Conservation (phyloP, 345 rosid genomes). For the Physaria fendleri region DNA sequence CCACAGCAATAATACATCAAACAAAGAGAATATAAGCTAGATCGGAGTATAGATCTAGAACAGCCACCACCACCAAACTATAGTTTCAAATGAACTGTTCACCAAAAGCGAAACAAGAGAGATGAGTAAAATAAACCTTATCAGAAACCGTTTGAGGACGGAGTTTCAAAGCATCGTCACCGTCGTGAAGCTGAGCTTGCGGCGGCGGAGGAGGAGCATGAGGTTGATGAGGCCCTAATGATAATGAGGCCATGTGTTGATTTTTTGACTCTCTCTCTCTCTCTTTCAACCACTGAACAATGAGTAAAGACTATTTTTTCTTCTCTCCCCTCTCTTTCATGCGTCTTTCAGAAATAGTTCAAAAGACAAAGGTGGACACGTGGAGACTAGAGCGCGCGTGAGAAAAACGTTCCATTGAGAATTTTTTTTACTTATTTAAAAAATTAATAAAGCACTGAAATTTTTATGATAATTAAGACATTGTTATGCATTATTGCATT, state of each 20-base stretch:
- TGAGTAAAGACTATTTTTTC: slow-evolving; percentile 5
- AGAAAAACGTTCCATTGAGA: slow-evolving; percentile 7
- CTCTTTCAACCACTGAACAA: slow-evolving; percentile 20
- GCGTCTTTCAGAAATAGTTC: slow-evolving; percentile 1
- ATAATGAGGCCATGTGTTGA: slow-evolving; percentile 53
- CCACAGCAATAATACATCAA: background rate
- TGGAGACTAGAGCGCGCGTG: slow-evolving; percentile 4
- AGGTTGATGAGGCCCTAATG: slow-evolving; percentile 36
- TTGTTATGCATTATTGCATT: background rate
- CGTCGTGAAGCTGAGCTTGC: slow-evolving; percentile 19
- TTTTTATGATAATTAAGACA: background rate
- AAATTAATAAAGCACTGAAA: background rate
- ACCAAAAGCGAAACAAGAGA: background rate
- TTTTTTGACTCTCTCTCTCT: background rate
- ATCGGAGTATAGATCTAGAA: slow-evolving; percentile 33
- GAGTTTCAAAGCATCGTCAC: slow-evolving; percentile 35
- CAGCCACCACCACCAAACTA: slow-evolving; percentile 18
- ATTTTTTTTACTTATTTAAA: no score
- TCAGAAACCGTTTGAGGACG: slow-evolving; percentile 42
- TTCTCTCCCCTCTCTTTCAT: background rate
- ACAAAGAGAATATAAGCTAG: background rate
- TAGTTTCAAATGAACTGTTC: slow-evolving; percentile 3
- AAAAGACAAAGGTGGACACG: slow-evolving; percentile 16
- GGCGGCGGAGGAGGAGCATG: slow-evolving; percentile 24
- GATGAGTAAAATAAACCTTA: slow-evolving; percentile 27